phyloP scores from a whole-genome alignment of 2,329 filamentous ascomycete species.

The Niveomyces coronatus region DNA sequence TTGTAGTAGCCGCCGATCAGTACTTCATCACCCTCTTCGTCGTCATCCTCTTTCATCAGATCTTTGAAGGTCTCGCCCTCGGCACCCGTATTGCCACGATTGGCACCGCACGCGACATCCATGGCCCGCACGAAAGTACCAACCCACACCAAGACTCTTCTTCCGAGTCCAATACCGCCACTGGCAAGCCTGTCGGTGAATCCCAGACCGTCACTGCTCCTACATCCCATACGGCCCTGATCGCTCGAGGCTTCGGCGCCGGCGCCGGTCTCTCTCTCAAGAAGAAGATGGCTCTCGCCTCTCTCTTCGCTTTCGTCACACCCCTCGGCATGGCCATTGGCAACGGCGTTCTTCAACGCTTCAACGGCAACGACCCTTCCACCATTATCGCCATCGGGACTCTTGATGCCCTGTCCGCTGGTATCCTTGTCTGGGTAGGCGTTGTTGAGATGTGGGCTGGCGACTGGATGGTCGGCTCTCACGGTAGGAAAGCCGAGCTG shows the following conservation, averaged over 20 bases:
- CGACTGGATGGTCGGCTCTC: slow-evolving; percentile 53
- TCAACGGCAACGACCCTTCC: slow-evolving; percentile 61
- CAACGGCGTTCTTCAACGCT: slow-evolving; percentile 56
- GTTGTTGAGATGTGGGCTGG: slow-evolving; percentile 70
- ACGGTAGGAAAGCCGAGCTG: slow-evolving; percentile 36
- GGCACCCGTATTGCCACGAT: slow-evolving; percentile 59
- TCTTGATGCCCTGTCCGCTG: slow-evolving; percentile 62
- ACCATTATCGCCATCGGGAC: slow-evolving; percentile 65
- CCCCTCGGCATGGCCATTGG: slow-evolving; percentile 75
- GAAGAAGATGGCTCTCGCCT: slow-evolving; percentile 51
- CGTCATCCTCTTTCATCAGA: slow-evolving; percentile 69
- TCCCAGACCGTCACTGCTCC: slow-evolving; percentile 11
- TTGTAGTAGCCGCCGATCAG: slow-evolving; percentile 48
- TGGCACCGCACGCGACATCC: slow-evolving; percentile 19
- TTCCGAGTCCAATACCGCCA: not conserved
- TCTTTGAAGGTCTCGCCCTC: slow-evolving; percentile 68
- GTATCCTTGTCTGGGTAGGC: slow-evolving; percentile 70
- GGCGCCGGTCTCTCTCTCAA: slow-evolving; percentile 23
- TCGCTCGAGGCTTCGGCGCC: slow-evolving; percentile 6
- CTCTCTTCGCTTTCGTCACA: slow-evolving; percentile 58
- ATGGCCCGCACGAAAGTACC: slow-evolving; percentile 1
- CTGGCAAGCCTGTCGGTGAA: slow-evolving; percentile 11
- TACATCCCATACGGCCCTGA: slow-evolving; percentile 11
- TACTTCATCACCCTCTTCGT: slow-evolving; percentile 48
- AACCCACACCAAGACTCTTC: not conserved